Base-by-base conservation (phyloP, 768 basidiomycete species). In the Boletus barrowsii region DNA sequence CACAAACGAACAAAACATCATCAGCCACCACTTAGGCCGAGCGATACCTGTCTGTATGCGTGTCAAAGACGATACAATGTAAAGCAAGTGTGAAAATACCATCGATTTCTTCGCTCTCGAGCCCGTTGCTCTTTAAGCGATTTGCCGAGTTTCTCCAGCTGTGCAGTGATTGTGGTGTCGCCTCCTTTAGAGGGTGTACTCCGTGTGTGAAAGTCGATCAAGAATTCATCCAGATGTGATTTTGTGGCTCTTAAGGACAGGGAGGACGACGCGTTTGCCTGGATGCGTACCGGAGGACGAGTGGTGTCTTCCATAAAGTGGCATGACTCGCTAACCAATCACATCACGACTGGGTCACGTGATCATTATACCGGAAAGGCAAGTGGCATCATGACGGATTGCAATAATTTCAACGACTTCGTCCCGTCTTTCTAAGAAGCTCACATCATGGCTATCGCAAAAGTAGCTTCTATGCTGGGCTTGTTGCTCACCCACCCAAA, bases 401-500 rank as follows among this genome's bases (percentile, higher is more conserved):
- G 30, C 47, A 13, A 10, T 46, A 13, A 10, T 46, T 37, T 52
- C 33, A 11, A 10, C 32, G 3, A 33, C 33, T 10, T n/a, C 33
- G 33, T 26, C 26, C 26, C n/a, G n/a, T n/a, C n/a, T n/a, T n/a
- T n/a, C n/a, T n/a, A n/a, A 22, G 22, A 14, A 13, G 33, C 33
- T 9, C n/a, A 32, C 42, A 36, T 51, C 3, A 68, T 67, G 65
- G 56, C 59, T 13, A 84, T 90, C 86, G 79, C 76, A 53, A 72
- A 78, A 57, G 62, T 78, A 10, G 79, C 81, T 51, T 56, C 68
- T 14, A 84, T 86, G 82, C 70, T 91, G 57, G 73, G 79, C 36
- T 76, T 93, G 29, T 75, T 88, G 59, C 68, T 93, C 66, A 86
- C 87, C 0, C 92, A 91, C 60, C 93, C 93, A 14, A 65, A 79